Conservation (phyloP, 805 yeast species). For the Myxozyma monticola region DNA sequence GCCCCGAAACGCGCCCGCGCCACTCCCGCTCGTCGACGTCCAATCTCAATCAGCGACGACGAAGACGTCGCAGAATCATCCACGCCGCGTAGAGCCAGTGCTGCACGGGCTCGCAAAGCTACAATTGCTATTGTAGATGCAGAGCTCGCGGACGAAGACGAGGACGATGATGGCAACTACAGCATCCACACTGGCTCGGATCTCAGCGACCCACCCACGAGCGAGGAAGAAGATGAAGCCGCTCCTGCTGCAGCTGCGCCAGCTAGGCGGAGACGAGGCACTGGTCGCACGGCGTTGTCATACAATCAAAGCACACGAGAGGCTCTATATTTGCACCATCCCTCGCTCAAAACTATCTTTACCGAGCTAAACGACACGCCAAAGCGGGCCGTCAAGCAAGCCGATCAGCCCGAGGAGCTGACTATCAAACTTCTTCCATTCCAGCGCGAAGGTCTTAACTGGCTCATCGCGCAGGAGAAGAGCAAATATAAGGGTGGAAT, state of each 20-base stretch:
- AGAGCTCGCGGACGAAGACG: constrained; percentile 3
- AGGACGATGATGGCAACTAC: constrained; percentile 4
- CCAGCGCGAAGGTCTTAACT: constrained; percentile 88
- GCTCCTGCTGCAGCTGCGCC: neutral
- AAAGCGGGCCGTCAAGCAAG: constrained; percentile 44
- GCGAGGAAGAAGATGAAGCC: constrained; percentile 10
- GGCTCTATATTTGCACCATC: constrained; percentile 71
- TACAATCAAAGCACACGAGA: constrained; percentile 31
- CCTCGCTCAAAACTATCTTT: constrained; percentile 72
- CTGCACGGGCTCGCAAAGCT: neutral
- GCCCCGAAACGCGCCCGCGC: neutral
- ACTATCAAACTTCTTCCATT: constrained; percentile 75
- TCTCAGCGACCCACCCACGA: too few species aligned
- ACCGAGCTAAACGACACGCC: constrained; percentile 57
- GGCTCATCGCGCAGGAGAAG: constrained; percentile 84
- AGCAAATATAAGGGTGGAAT: constrained; percentile 83
- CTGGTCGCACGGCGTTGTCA: constrained; percentile 7
- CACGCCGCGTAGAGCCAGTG: too few species aligned
- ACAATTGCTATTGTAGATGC: too few species aligned
- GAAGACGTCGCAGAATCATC: constrained; percentile 6
- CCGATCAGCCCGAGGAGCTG: constrained; percentile 79
- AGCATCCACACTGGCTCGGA: too few species aligned
- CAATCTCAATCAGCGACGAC: neutral
- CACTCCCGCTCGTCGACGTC: too few species aligned
- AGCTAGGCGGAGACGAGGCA: constrained; percentile 4